Evolutionary conservation across 768 basidiomycete genomes (phyloP).

Genomic region (Leccinum disarticulatum): DNA sequence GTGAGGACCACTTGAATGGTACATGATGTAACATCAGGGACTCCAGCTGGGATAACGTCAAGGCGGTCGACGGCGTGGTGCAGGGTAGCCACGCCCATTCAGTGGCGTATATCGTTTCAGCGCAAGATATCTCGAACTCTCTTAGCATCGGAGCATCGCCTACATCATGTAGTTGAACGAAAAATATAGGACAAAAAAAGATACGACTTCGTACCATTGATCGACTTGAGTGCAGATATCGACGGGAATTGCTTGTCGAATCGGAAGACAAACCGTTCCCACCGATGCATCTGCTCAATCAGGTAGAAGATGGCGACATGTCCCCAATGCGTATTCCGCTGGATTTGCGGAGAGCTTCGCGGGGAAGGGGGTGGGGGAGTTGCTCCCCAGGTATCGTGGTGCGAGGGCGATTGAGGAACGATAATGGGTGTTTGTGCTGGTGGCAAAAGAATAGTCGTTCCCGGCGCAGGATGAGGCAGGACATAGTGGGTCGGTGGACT

Average conservation of each 20-base stretch:
- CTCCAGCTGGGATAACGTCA: conserved; percentile 47
- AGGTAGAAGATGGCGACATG: conserved; percentile 79
- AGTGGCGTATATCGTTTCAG: conserved; percentile 54
- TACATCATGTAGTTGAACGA: conserved; percentile 26
- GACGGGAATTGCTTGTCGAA: conserved; percentile 78
- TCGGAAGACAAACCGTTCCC: conserved; percentile 78
- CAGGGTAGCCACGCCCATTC: conserved; percentile 81
- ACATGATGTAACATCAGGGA: conserved; percentile 67
- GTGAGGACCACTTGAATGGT: conserved; percentile 77
- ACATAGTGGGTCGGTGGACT: conserved; percentile 42
- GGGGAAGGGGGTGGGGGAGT: conserved; percentile 29
- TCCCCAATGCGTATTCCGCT: conserved; percentile 70
- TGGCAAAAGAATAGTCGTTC: conserved; percentile 32
- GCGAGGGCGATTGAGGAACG: conserved; percentile 44
- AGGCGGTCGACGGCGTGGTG: conserved; percentile 33
- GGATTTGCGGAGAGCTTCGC: conserved; percentile 31
- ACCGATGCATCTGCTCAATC: conserved; percentile 77
- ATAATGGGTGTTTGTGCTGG: conserved; percentile 45
- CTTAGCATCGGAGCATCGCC: conserved; percentile 70
- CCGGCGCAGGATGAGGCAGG: conserved; percentile 29
- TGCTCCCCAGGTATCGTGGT: conserved; percentile 41
- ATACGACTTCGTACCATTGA: conserved; percentile 51
- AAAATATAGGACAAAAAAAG: neutral
- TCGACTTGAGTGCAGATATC: conserved; percentile 69
- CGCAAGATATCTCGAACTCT: conserved; percentile 78